A percentile compares a stretch with the other conserved stretches of the same genome.
phyloP scores from a whole-genome alignment of 768 basidiomycete species.

The Kwoniella sp. region DNA sequence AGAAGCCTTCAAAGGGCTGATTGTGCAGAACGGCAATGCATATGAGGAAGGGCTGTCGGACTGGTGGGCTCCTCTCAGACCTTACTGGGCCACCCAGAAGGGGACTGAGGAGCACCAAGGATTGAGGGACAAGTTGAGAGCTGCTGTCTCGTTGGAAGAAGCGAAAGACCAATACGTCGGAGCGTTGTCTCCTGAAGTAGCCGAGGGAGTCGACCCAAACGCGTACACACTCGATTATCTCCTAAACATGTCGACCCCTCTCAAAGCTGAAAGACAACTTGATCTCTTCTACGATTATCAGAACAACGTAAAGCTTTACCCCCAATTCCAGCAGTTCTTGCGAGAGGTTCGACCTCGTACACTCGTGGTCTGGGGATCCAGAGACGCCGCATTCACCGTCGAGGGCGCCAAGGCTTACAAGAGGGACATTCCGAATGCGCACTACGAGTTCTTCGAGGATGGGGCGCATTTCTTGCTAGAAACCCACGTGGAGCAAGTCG shows the following conservation, averaged over 20 bases:
- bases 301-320: constrained; percentile 60
- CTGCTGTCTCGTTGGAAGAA: neutral
- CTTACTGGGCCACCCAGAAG: constrained; percentile 24
- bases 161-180: constrained; percentile 14
- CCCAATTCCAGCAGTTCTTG: constrained; percentile 60
- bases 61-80: constrained; percentile 56
- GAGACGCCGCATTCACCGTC: constrained; percentile 60
- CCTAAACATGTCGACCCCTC: constrained; percentile 54
- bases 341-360: constrained; percentile 58
- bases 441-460: constrained; percentile 58
- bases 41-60: constrained; percentile 60
- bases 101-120: constrained; percentile 6
- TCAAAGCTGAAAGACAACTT: constrained; percentile 60
- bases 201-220: constrained; percentile 52
- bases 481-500: constrained; percentile 58
- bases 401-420: constrained; percentile 61
- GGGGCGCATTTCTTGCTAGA: constrained; percentile 62
- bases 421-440: constrained; percentile 56
- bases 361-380: constrained; percentile 62
- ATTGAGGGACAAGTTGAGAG: neutral
- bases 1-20: constrained; percentile 58
- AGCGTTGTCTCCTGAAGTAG: constrained; percentile 49
- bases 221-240: constrained; percentile 60
- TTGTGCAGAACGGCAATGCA: constrained; percentile 63
- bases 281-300: constrained; percentile 59